Conservation (phyloP, 2,329 filamentous ascomycete species). For the Botrytis squamosa region DNA sequence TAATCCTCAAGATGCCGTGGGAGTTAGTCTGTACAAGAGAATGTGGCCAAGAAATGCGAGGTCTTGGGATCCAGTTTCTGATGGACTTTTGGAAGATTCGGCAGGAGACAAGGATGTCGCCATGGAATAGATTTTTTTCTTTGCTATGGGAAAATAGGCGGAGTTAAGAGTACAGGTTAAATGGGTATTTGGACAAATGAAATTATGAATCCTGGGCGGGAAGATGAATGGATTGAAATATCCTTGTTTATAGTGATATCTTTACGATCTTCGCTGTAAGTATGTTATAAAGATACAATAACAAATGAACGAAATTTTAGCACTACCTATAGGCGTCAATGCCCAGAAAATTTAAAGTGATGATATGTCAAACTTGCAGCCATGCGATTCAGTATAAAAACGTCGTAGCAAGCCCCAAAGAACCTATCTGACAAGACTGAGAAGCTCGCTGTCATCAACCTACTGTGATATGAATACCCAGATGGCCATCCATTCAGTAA, state of each 20-base stretch:
- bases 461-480: neutral
- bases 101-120: constrained; percentile 10
- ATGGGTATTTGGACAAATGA: constrained; percentile 16
- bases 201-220: constrained; percentile 11
- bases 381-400: neutral
- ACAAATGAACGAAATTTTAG: neutral
- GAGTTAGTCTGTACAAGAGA: constrained; percentile 83
- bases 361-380: neutral
- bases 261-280: neutral
- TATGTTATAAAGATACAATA: neutral
- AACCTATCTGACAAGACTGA: neutral
- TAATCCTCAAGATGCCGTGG: constrained; percentile 92
- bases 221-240: neutral
- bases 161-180: constrained; percentile 13
- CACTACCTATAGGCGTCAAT: neutral
- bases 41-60: constrained; percentile 73
- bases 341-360: neutral
- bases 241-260: neutral
- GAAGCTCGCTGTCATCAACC: neutral
- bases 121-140: constrained; percentile 7
- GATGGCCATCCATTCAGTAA: neutral
- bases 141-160: neutral
- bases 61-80: constrained; percentile 29
- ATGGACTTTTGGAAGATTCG: neutral
- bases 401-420: too few relatives aligned